Evolutionary conservation across 257 asterid species (phyloP).

Genomic region (Agastache rugosa): DNA sequence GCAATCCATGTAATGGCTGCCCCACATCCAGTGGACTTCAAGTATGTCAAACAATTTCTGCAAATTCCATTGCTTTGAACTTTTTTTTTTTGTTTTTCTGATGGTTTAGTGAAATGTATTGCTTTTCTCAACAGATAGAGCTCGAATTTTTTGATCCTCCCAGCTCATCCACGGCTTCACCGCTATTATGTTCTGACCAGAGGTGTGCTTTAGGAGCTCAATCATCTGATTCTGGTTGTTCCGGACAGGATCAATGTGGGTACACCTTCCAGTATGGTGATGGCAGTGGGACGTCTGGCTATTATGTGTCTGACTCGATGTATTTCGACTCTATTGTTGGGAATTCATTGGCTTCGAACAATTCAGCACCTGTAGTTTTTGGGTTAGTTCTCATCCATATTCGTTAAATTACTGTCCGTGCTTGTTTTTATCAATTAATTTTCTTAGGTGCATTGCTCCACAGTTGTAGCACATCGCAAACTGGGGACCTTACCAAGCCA

Average conservation of each 20-base stretch:
- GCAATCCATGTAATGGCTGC: constrained; percentile 85
- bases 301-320: constrained; percentile 78
- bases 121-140: constrained; percentile 60
- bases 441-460: constrained; percentile 21
- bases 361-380: constrained; percentile 85
- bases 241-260: constrained; percentile 70
- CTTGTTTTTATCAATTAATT: constrained; percentile 29
- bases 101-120: constrained; percentile 21
- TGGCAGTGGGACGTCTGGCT: constrained; percentile 97
- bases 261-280: constrained; percentile 94
- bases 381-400: constrained; percentile 63
- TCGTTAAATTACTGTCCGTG: background rate
- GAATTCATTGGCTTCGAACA: constrained; percentile 61
- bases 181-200: constrained; percentile 77
- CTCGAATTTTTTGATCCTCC: constrained; percentile 88
- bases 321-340: constrained; percentile 70
- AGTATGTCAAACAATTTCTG: constrained; percentile 46
- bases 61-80: background rate
- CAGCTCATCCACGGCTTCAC: constrained; percentile 67
- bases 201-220: constrained; percentile 73
- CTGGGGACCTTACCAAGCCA: constrained; percentile 86
- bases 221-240: constrained; percentile 77
- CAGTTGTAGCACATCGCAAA: constrained; percentile 96
- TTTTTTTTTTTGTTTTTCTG: background rate
- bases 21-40: constrained; percentile 93